Base-by-base conservation (phyloP, 108 stramenopile genomes). In the Skeletonema marinoi region DNA sequence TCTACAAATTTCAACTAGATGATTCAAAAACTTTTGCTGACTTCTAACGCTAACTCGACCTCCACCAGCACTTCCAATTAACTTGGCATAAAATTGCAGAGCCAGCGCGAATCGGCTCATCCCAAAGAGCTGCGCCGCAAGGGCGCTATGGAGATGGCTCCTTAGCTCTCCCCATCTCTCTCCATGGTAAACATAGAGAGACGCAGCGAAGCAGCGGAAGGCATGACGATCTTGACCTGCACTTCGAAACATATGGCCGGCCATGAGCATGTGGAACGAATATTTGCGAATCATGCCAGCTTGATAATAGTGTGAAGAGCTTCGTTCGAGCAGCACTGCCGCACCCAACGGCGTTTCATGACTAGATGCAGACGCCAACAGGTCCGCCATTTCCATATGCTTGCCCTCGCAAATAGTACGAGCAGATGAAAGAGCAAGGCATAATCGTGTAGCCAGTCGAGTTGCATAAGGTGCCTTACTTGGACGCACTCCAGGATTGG, bases 261-360 rank as follows among this genome's bases (percentile, higher is more conserved):
- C 88, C 92, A 96, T 93, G 67, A 96, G 88, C 89, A 96, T 93
- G 77, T 96, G 95, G 75, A 96, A 96, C 31, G 92, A 88, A 83
- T 89, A 96, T 60, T 96, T 96, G 58, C 95, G 88, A 65, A 70
- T 79, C 91, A 92, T 84, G 14, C 71, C 82, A 10, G 92, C 88
- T 32, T 85, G 74, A 58, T 82, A 91, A 66, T 93, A 96, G 75
- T 91, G 90, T 0, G 85, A 84, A 56, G 91, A 90, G 14, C 85
- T 78, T 66, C 93, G 95, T 81, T 96, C 95, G 69, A 93, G 69
- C 60, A 93, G 62, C 8, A 96, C 90, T 10, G 95, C 95, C 4
- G 92, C 95, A 30, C 92, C 91, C 38, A 96, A 71, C n/a, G 87
- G 71, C 12, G 92, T 93, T 80, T 96, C 95, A 69, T 93, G 86